Base-by-base conservation (phyloP, 805 yeast genomes). In the Yarrowia phangngaensis region DNA sequence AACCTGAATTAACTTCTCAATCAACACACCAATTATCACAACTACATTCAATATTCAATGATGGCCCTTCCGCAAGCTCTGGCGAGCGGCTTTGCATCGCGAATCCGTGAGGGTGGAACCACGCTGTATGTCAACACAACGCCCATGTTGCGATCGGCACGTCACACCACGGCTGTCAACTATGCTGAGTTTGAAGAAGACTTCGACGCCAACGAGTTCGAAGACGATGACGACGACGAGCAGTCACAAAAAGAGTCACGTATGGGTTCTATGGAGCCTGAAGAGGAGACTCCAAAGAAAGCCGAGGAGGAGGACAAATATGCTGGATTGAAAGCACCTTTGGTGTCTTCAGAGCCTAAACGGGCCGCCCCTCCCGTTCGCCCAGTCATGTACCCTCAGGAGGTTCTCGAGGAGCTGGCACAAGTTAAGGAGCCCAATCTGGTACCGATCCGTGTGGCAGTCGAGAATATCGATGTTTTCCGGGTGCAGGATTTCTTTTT, bases 171-270 rank as follows among this genome's bases (percentile, higher is more conserved):
- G 3, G 53, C 51, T 13, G 74, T 75, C 28, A 82, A 79, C 40
- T 88, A 88, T 60, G 92, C 95, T 0, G 96, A 87, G 61, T 73
- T 78, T 52, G 95, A 85, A 54, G 78, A 76, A 41, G 80, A 80
- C 54, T 74, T 75, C 52, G 76, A 73, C 51, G 77, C 72, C 23
- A 27, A 38, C 32, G 31, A 17, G 13, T 26, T 27, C 17, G 78
- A 73, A 46, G 76, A 67, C 26, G 69, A 66, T 16, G 68, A 60
- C 27, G 51, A 50, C 8, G 27, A 19, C 19, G 53, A 46, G 20
- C 24, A 32, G 22, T 26, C 32, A 5, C 45, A 19, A 8, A 16
- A 24, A 2, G 32, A 38, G n/a, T 40, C 52, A 13, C 30, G 48
- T 17, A 36, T 17, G n/a, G 27, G 45, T 6, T 19, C 30, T 4